Evolutionary conservation across 129 eudicot species (phyloP).

Genomic region (Helianthus annuus): DNA sequence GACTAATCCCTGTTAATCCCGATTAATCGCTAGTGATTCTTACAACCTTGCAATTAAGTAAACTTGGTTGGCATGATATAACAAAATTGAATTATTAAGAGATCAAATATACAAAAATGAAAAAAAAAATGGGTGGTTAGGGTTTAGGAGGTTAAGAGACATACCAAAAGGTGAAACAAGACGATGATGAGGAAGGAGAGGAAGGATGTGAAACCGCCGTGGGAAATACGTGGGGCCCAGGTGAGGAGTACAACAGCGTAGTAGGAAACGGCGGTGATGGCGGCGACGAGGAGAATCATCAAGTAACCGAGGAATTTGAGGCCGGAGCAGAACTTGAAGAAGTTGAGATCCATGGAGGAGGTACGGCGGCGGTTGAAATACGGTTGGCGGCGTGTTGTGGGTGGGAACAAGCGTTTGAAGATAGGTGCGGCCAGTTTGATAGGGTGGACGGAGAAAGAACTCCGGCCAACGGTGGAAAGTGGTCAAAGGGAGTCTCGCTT

Average conservation of each 20-base stretch:
- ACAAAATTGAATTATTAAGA: too few relatives aligned
- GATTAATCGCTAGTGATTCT: too few relatives aligned
- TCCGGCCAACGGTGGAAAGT: background rate
- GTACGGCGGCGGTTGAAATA: constrained; percentile 10
- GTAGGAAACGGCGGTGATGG: constrained; percentile 56
- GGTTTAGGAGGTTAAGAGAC: constrained; percentile 4
- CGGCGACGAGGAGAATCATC: constrained; percentile 65
- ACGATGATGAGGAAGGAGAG: constrained; percentile 38
- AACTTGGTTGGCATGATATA: too few relatives aligned
- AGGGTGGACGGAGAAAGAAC: background rate
- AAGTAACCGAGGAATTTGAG: constrained; percentile 76
- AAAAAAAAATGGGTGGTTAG: background rate
- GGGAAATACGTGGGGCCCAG: constrained; percentile 56
- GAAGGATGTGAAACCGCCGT: constrained; percentile 46
- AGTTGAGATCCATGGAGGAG: constrained; percentile 51
- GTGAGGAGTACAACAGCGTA: constrained; percentile 67
- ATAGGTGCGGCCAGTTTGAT: constrained; percentile 52
- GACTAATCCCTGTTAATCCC: too few relatives aligned
- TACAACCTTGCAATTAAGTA: too few relatives aligned
- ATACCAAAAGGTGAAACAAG: constrained; percentile 66
- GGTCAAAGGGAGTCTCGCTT: background rate
- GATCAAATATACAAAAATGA: background rate
- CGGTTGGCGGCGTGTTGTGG: constrained; percentile 29
- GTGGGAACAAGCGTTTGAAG: constrained; percentile 60
- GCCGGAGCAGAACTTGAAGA: constrained; percentile 71